A percentile compares a stretch with the other conserved stretches of the same genome.
These are phyloP conservation scores for Kwoniella shivajii DNA, from an alignment of 1,284 basidiomycete genomes.

Conservation along the genomic window DNA sequence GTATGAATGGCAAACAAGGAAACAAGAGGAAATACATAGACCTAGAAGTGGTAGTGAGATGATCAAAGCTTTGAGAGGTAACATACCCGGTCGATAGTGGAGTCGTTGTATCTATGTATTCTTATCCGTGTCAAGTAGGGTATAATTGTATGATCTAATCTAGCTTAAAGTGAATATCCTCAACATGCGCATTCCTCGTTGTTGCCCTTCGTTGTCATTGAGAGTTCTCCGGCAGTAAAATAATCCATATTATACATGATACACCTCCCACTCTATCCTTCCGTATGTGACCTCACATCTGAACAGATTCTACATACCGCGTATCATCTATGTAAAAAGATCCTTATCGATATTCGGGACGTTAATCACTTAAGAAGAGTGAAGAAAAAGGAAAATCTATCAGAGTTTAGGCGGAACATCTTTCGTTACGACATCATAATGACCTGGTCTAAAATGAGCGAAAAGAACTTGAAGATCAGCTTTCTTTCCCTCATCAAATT, in stretches of 20 bases:
- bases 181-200: too few relatives aligned
- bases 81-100: slow-evolving; percentile 17
- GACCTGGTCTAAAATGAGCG: slow-evolving; percentile 63
- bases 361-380: too few relatives aligned
- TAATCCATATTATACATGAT: too few relatives aligned
- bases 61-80: slow-evolving; percentile 24
- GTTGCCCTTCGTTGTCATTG: too few relatives aligned
- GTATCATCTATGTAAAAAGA: background rate
- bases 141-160: too few relatives aligned
- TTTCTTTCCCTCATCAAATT: too few relatives aligned
- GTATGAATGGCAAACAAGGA: background rate
- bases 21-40: slow-evolving; percentile 7
- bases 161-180: too few relatives aligned
- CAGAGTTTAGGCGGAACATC: slow-evolving; percentile 29
- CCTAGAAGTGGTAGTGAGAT: slow-evolving; percentile 26
- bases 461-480: slow-evolving; percentile 9
- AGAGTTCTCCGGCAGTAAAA: too few relatives aligned
- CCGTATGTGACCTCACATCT: too few relatives aligned
- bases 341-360: too few relatives aligned
- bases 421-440: slow-evolving; percentile 68
- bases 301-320: background rate
- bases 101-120: background rate
- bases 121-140: too few relatives aligned
- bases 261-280: too few relatives aligned
- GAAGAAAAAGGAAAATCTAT: background rate